Base-by-base conservation (phyloP, 331 rosid species). In the Erythrophleum ivorense region DNA sequence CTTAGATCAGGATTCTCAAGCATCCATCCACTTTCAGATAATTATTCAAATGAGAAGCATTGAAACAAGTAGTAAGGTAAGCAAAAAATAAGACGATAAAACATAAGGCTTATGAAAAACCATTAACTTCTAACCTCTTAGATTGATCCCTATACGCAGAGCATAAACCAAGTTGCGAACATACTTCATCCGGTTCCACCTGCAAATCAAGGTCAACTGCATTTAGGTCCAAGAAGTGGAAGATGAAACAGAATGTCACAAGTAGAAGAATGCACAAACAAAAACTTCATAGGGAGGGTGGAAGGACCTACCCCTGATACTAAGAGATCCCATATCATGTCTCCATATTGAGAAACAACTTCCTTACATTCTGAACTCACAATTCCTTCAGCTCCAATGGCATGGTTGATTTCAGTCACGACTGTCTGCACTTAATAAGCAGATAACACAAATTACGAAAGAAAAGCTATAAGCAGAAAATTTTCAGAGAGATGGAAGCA, bases 311-410 rank as follows among this genome's bases (percentile, higher is more conserved):
- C 97, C 90, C 97, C 98, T 13, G 94, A 85, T 40, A 91, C 80
- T 74, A 94, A 85, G 65, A 94, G 92, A 89, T 94, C 91, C 98
- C 96, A 94, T 74, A 94, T 92, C 83, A 59, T 3, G 71, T 94
- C 96, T 79, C 98, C 98, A 80, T 94, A 94, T 75, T 92, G 87
- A 73, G 97, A 81, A 60, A 92, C 94, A 40, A 94, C 87, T 48
- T 81, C 85, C 87, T 94, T 92, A 79, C 98, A 94, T 85, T 94
- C 94, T 78, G 88, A 81, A 78, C 93, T 94, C 45, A 91, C 91
- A 73, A 94, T 84, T 81, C 98, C 98, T 86, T 91, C 92, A 66
- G 97, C 98, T 82, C 98, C 97, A 48, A 94, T 92, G 60, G 98
- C 98, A 75, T 91, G 93, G 88, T 94, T 94, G 84, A 94, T 89